Percentiles rank a stretch among this genome's conserved stretches.
phyloP scores from a whole-genome alignment of 163 green algal genomes.

The Chlamydomonas reinhardtii region DNA sequence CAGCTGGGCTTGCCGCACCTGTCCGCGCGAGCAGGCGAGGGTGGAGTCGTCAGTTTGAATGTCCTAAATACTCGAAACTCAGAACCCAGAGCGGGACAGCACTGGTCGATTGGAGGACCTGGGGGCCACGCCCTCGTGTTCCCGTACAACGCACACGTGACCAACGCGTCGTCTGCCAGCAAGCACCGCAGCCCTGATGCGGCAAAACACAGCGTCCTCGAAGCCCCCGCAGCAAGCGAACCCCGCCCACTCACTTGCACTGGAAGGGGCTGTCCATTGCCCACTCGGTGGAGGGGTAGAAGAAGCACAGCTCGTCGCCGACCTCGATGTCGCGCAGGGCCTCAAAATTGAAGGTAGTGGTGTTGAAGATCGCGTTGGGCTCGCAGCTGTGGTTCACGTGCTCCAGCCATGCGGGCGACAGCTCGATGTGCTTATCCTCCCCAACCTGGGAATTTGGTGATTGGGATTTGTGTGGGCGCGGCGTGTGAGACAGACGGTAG shows the following conservation, averaged over 20 bases:
- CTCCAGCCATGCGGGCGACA: slow-evolving; percentile 8
- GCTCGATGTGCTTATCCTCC: slow-evolving; percentile 27
- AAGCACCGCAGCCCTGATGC: too few relatives aligned
- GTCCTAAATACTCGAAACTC: too few relatives aligned
- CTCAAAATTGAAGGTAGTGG: slow-evolving; percentile 1
- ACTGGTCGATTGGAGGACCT: too few relatives aligned
- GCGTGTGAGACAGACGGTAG: too few relatives aligned
- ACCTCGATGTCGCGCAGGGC: slow-evolving; percentile 1
- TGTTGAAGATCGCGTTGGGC: slow-evolving; percentile 45
- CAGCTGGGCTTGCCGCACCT: slow-evolving; percentile 4
- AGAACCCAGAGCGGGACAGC: too few relatives aligned
- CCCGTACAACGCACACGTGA: too few relatives aligned
- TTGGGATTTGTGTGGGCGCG: neutral
- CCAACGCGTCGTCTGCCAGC: too few relatives aligned
- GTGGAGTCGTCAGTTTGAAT: too few relatives aligned
- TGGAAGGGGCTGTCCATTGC: slow-evolving; percentile 8
- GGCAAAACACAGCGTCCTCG: too few relatives aligned
- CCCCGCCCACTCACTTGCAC: neutral
- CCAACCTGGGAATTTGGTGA: neutral
- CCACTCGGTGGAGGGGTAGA: slow-evolving; percentile 30
- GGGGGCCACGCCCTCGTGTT: too few relatives aligned
- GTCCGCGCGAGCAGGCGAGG: neutral
- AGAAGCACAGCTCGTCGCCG: slow-evolving; percentile 43
- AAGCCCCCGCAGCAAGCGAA: too few relatives aligned
- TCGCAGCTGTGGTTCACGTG: slow-evolving; percentile 47